Percentiles rank a stretch among this genome's conserved stretches.
Conservation (phyloP, 2,329 filamentous ascomycete species). For the Zymoseptoria ardabiliae region DNA sequence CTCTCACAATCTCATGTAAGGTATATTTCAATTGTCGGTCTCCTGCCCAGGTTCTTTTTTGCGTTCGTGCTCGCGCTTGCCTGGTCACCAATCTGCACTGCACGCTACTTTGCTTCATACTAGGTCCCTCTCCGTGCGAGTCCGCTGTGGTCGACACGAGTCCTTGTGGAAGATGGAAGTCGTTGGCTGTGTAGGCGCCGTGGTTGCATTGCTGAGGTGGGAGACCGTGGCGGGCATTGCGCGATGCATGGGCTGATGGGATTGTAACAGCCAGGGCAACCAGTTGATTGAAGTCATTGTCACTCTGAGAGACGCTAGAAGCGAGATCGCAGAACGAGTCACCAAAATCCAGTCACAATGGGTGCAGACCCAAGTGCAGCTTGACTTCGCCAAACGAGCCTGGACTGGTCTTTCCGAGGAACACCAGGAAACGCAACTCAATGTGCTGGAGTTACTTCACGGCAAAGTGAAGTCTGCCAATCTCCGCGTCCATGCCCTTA, state of each 20-base stretch:
- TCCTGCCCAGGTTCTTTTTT: too few relatives aligned
- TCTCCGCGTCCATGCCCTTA: constrained; percentile 8
- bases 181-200: not conserved
- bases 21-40: too few relatives aligned
- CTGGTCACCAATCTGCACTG: too few relatives aligned
- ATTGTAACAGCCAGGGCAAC: not conserved
- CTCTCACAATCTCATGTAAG: too few relatives aligned
- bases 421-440: not conserved
- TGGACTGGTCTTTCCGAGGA: not conserved
- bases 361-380: not conserved
- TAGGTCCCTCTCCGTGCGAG: too few relatives aligned
- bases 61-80: too few relatives aligned
- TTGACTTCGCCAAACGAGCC: not conserved
- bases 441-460: constrained; percentile 10
- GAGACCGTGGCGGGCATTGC: not conserved
- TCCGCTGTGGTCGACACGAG: too few relatives aligned
- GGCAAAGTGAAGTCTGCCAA: constrained; percentile 10
- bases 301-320: constrained; percentile 1
- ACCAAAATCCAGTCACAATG: not conserved
- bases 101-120: too few relatives aligned
- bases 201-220: not conserved
- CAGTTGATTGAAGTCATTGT: constrained; percentile 3
- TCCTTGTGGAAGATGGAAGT: too few relatives aligned
- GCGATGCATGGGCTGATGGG: not conserved
- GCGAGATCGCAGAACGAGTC: not conserved